Evolutionary conservation across 345 rosid genomes (phyloP).

Genomic region (Populus euphratica): DNA sequence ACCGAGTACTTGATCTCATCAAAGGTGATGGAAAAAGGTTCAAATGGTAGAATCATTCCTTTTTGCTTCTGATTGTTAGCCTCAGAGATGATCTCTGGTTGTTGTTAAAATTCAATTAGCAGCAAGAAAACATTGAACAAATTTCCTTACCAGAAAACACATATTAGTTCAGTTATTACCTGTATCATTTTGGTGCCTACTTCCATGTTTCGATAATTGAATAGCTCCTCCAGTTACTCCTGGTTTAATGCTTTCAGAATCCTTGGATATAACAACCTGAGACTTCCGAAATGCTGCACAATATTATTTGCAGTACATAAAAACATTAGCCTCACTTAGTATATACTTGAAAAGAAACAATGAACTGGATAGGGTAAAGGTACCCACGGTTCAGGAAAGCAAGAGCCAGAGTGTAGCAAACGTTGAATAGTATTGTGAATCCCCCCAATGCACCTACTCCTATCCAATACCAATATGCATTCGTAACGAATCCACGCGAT

Average conservation of each 20-base stretch:
- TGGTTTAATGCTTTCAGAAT: neutral
- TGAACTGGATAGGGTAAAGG: neutral
- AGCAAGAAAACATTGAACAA: neutral
- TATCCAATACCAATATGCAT: constrained; percentile 70
- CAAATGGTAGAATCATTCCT: constrained; percentile 73
- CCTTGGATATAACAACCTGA: constrained; percentile 37
- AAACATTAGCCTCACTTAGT: neutral
- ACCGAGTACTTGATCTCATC: constrained; percentile 57
- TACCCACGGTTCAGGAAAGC: constrained; percentile 55
- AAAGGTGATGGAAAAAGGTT: constrained; percentile 56
- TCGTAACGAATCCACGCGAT: constrained; percentile 44
- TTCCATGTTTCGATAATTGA: neutral
- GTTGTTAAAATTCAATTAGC: neutral
- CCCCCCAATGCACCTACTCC: constrained; percentile 46
- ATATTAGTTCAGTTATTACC: neutral
- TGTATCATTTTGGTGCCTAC: neutral
- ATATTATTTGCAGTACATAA: neutral
- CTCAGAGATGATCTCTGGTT: neutral
- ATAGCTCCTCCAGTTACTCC: constrained; percentile 5
- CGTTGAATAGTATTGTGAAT: constrained; percentile 40
- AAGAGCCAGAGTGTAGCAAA: constrained; percentile 37
- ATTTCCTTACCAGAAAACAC: neutral
- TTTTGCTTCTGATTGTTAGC: constrained; percentile 21
- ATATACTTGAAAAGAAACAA: neutral
- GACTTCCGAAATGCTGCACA: constrained; percentile 53